A percentile compares a stretch with the other conserved stretches of the same genome.
Conservation (phyloP, 1,284 basidiomycete genomes). For the Ganoderma lingzhi region DNA sequence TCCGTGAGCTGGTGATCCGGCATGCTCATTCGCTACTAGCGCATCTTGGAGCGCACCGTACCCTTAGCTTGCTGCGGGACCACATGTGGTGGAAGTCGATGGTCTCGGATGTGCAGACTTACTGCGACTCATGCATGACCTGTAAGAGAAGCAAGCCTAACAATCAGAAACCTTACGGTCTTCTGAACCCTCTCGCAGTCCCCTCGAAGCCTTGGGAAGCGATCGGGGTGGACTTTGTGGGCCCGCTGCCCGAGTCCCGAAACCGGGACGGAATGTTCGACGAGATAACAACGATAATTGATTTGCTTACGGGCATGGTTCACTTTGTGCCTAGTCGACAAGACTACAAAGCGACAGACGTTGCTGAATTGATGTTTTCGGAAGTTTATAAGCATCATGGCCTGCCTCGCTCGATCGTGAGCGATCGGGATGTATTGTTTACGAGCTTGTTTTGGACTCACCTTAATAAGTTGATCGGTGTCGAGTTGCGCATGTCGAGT, state of each 20-base stretch:
- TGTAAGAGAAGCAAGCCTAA: slow-evolving; percentile 35
- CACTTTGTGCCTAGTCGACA: slow-evolving; percentile 38
- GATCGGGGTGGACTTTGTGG: slow-evolving; percentile 47
- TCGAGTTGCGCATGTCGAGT: slow-evolving; percentile 47
- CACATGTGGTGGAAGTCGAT: slow-evolving; percentile 42
- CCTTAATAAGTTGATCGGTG: slow-evolving; percentile 43
- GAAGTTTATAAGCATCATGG: slow-evolving; percentile 50
- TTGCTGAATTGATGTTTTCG: slow-evolving; percentile 49
- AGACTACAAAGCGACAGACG: slow-evolving; percentile 42
- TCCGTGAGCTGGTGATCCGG: slow-evolving; percentile 38
- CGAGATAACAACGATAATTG: slow-evolving; percentile 41
- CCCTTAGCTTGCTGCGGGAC: slow-evolving; percentile 33
- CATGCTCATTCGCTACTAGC: slow-evolving; percentile 40
- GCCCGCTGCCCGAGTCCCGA: slow-evolving; percentile 42
- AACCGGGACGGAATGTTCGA: slow-evolving; percentile 19
- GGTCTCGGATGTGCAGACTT: slow-evolving; percentile 31
- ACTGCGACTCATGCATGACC: slow-evolving; percentile 36
- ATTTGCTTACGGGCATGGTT: slow-evolving; percentile 43
- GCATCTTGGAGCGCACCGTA: slow-evolving; percentile 37
- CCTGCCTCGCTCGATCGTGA: slow-evolving; percentile 47
- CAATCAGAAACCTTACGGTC: slow-evolving; percentile 35
- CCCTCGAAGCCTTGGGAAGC: slow-evolving; percentile 36
- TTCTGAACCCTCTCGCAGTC: slow-evolving; percentile 30
- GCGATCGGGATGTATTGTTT: slow-evolving; percentile 52
- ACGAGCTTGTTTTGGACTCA: slow-evolving; percentile 51